Evolutionary conservation across 768 basidiomycete genomes (phyloP), one percentile per base, ranked within the genome.

Genomic region (Hygrocybe punicea): DNA sequence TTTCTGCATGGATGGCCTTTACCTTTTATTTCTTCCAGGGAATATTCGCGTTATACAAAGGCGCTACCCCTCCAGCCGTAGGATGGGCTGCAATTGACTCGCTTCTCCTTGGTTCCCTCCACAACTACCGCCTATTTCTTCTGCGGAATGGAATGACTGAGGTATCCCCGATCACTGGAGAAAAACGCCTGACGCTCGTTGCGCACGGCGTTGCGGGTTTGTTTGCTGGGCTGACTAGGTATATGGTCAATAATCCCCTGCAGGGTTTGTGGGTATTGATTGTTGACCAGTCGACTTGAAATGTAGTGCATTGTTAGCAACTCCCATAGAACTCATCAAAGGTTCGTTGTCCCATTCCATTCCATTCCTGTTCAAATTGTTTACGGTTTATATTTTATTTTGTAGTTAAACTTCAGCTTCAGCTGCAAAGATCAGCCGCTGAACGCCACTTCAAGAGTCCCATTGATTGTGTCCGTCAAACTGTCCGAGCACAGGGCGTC

Each of bases 251-350:
- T 47, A n/a, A 47, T 23, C 5, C 21, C 11, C 16, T 2, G 11
- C 21, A n/a, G 5, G 21, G 14, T 9, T 9, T n/a, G 9, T 37
- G 9, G 36, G 69, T 52, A n/a, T 40, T 14, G 61, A 44, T 29
- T 29, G 25, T 37, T 55, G 16, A 59, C 55, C 57, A 19, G 35
- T 49, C 57, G 60, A 36, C 33, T 56, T 57, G 57, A 16, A 29
- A 52, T 52, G 16, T 60, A 89, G 87, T 64, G 82, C 87, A 11
- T 55, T 85, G 16, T 70, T 91, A 24, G 88, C 90, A 5, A 89
- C 87, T 13, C 89, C 90, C 1, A 80, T 91, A 36, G 91, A 93
- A 67, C 78, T 85, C 53, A 73, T 93, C 58, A 93, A 93, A 81
- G 84, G 85, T 79, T 46, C 45, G 58, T 47, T 51, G 3, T 37